phyloP scores from a whole-genome alignment of 345 rosid genomes.

The Erysimum cheiranthoides region DNA sequence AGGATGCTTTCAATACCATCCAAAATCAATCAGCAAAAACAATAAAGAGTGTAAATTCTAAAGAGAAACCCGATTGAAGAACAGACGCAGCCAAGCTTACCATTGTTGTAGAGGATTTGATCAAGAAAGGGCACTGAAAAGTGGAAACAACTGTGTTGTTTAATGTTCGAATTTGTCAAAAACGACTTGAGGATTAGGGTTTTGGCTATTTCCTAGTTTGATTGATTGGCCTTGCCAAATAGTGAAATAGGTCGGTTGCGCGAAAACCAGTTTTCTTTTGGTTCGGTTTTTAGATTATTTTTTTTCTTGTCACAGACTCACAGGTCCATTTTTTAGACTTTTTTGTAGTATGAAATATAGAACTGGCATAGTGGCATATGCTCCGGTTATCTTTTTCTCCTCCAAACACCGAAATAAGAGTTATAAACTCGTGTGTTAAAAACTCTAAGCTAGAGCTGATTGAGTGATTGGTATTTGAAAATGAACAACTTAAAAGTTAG shows the following conservation, averaged over 20 bases:
- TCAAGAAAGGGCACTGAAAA: neutral
- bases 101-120: conserved; percentile 24
- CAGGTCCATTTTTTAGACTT: too few species aligned
- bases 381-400: too few species aligned
- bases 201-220: conserved; percentile 12
- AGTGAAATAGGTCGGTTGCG: neutral
- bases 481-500: neutral
- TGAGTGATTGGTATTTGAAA: neutral
- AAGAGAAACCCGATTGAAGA: conserved; percentile 1
- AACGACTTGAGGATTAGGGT: conserved; percentile 30
- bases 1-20: neutral
- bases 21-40: conserved; percentile 15
- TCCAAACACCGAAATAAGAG: too few species aligned
- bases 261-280: too few species aligned
- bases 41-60: neutral
- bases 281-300: too few species aligned
- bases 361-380: too few species aligned
- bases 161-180: neutral
- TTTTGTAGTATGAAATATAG: too few species aligned
- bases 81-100: conserved; percentile 8
- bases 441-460: neutral
- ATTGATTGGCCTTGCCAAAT: neutral
- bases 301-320: too few species aligned
- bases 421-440: too few species aligned
- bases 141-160: neutral